These are phyloP conservation scores for Mycena kentingensis DNA, from an alignment of 768 basidiomycete genomes.

Conservation along the genomic window DNA sequence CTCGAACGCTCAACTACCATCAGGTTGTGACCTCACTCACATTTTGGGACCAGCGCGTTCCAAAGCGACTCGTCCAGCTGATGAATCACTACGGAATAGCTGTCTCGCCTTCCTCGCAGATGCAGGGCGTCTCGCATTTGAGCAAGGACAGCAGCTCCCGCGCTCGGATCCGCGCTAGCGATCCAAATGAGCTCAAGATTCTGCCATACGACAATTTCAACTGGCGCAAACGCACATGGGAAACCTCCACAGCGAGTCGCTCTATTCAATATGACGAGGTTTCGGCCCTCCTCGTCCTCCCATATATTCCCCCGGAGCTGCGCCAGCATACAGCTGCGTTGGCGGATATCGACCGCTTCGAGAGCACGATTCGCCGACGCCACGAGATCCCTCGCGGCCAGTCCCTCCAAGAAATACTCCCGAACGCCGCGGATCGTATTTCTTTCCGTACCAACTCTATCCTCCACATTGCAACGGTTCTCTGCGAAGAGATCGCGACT, in stretches of 20 bases:
- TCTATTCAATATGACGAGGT: slow-evolving; percentile 24
- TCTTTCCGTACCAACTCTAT: too few relatives aligned
- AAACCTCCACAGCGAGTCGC: slow-evolving; percentile 17
- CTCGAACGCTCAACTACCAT: slow-evolving; percentile 13
- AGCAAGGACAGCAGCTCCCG: slow-evolving; percentile 7
- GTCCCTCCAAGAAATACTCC: too few relatives aligned
- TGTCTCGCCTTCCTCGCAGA: slow-evolving; percentile 15
- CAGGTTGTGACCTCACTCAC: slow-evolving; percentile 15
- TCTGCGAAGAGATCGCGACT: too few relatives aligned
- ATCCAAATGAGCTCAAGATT: slow-evolving; percentile 20
- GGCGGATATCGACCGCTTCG: too few relatives aligned
- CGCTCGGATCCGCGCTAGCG: slow-evolving; percentile 15
- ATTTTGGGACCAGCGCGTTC: slow-evolving; percentile 20
- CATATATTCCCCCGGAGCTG: too few relatives aligned
- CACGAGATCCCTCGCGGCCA: too few relatives aligned
- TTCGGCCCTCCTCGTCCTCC: too few relatives aligned
- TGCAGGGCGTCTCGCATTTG: slow-evolving; percentile 7
- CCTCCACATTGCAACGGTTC: too few relatives aligned
- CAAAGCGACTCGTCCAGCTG: slow-evolving; percentile 19
- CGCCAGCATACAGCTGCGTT: too few relatives aligned
- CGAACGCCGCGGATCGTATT: too few relatives aligned
- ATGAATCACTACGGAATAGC: slow-evolving; percentile 23
- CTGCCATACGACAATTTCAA: slow-evolving; percentile 30
- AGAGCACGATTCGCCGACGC: too few relatives aligned
- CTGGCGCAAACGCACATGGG: slow-evolving; percentile 21